Evolutionary conservation across 2,329 filamentous ascomycete species (phyloP).

Genomic region (Talaromyces sp.): DNA sequence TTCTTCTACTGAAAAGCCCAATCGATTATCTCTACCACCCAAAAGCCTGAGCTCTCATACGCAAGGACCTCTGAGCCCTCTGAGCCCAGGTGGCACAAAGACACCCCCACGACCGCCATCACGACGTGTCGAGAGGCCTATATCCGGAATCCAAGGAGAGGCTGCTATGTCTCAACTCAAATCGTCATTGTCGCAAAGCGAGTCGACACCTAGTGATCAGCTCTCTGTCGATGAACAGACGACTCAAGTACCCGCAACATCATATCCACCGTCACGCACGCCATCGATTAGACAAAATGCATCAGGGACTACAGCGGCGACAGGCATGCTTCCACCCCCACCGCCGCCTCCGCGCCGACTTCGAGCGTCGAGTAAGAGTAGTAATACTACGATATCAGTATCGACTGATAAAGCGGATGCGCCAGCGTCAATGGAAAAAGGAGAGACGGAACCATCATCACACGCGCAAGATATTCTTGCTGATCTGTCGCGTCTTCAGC

Average conservation of each 20-base stretch:
- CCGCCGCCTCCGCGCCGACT: slow-evolving; percentile 48
- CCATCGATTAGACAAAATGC: slow-evolving; percentile 31
- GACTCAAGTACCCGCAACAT: slow-evolving; percentile 19
- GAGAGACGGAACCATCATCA: slow-evolving; percentile 22
- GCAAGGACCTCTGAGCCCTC: slow-evolving; percentile 30
- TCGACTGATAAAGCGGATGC: not conserved
- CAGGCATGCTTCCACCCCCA: slow-evolving; percentile 35
- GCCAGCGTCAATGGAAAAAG: not conserved
- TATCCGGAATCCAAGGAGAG: slow-evolving; percentile 19
- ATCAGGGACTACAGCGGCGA: slow-evolving; percentile 22
- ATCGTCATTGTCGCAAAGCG: slow-evolving; percentile 14
- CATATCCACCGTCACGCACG: slow-evolving; percentile 21
- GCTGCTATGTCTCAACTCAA: slow-evolving; percentile 16
- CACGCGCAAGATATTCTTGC: slow-evolving; percentile 62
- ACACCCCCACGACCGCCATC: slow-evolving; percentile 56
- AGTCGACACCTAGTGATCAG: not conserved
- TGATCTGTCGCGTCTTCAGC: slow-evolving; percentile 67
- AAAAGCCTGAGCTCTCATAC: slow-evolving; percentile 45
- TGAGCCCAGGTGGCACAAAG: slow-evolving; percentile 21
- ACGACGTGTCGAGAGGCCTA: slow-evolving; percentile 35
- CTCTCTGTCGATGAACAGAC: slow-evolving; percentile 20
- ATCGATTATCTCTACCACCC: slow-evolving; percentile 38
- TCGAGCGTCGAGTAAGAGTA: slow-evolving; percentile 42
- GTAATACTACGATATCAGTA: slow-evolving; percentile 20
- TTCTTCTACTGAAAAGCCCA: slow-evolving; percentile 28